Evolutionary conservation across 345 rosid genomes (phyloP).

Genomic region (Syzygium oleosum): DNA sequence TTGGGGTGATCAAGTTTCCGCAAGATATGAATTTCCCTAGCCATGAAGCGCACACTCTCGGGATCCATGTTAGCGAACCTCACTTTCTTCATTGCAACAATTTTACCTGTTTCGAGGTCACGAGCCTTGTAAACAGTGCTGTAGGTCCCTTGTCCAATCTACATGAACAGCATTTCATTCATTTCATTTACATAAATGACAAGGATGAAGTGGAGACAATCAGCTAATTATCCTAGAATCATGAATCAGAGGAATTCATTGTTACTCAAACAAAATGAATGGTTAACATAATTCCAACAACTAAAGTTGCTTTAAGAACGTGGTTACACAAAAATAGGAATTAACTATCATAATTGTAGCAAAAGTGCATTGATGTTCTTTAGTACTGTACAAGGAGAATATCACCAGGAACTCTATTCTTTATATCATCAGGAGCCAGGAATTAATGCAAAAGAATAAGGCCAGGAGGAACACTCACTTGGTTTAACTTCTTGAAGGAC

Average conservation of each 20-base stretch:
- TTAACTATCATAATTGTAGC: not conserved
- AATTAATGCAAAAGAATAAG: not conserved
- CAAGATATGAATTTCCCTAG: slow-evolving; percentile 75
- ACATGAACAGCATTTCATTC: slow-evolving; percentile 8
- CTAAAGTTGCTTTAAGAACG: not conserved
- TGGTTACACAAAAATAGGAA: not conserved
- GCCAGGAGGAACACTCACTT: slow-evolving; percentile 32
- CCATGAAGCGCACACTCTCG: slow-evolving; percentile 90
- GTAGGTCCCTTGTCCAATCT: slow-evolving; percentile 98
- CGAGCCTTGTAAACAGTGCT: slow-evolving; percentile 74
- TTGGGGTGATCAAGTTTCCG: slow-evolving; percentile 85
- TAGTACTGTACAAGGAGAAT: not conserved
- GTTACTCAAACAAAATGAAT: not conserved
- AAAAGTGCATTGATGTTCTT: not conserved
- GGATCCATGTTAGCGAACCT: slow-evolving; percentile 85
- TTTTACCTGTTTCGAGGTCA: slow-evolving; percentile 61
- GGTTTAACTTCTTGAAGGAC: slow-evolving; percentile 75
- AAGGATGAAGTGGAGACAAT: not conserved
- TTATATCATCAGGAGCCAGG: not conserved
- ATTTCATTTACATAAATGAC: not conserved
- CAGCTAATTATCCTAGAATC: not conserved
- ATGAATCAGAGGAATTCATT: not conserved
- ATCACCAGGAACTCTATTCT: not conserved
- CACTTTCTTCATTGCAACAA: slow-evolving; percentile 93
- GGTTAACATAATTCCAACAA: not conserved